These are phyloP conservation scores for Dactylellina leptospora DNA, from an alignment of 2,329 filamentous ascomycete species.

Conservation along the genomic window DNA sequence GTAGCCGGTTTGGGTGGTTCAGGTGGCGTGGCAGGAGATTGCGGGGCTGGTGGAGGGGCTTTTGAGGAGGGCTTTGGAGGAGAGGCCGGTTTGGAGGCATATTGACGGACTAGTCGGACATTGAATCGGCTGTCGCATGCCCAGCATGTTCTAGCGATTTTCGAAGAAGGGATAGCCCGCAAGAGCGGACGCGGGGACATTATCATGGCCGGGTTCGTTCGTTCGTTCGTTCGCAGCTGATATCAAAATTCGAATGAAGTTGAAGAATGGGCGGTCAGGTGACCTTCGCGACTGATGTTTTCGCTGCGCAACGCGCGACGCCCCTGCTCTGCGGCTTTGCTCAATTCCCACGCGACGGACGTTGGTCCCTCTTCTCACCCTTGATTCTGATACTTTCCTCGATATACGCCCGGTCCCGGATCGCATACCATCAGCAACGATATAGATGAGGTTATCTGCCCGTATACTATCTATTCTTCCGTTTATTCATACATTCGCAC, in stretches of 20 bases:
- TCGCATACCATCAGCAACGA: neutral
- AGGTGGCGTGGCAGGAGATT: slow-evolving; percentile 16
- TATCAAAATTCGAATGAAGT: slow-evolving; percentile 1
- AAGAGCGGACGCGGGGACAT: slow-evolving; percentile 21
- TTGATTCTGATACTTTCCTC: neutral
- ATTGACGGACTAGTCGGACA: slow-evolving; percentile 10
- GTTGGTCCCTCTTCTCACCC: neutral
- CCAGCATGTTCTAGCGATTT: slow-evolving; percentile 24
- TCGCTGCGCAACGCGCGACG: too few species aligned
- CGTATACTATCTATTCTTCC: neutral
- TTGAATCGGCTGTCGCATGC: slow-evolving; percentile 6
- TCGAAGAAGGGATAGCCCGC: slow-evolving; percentile 4
- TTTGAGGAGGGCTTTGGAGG: slow-evolving; percentile 4
- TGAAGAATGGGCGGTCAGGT: slow-evolving; percentile 32
- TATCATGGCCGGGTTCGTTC: slow-evolving; percentile 29
- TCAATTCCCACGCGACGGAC: neutral
- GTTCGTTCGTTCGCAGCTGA: too few species aligned
- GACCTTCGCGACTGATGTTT: slow-evolving; percentile 30
- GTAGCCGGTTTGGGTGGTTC: slow-evolving; percentile 5
- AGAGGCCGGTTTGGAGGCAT: slow-evolving; percentile 26
- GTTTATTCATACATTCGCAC: neutral
- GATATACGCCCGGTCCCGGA: neutral
- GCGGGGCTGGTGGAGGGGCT: slow-evolving; percentile 23
- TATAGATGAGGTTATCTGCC: slow-evolving; percentile 16
- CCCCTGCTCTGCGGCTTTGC: neutral